phyloP scores from a whole-genome alignment of 306 rosid species.

The Prunus armeniaca region DNA sequence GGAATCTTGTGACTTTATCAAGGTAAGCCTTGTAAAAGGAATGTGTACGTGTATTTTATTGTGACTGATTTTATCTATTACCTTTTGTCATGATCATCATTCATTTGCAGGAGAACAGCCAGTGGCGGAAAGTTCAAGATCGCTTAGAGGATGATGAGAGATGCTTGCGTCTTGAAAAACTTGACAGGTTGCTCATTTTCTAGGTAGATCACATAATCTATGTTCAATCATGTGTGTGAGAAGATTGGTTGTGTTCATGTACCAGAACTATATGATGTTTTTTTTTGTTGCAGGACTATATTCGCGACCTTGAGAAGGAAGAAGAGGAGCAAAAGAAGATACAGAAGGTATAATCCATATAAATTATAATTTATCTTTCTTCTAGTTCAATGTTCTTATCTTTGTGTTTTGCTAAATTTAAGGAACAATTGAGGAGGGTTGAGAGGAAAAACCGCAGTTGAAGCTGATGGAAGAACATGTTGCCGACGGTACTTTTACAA shows the following conservation, averaged over 20 bases:
- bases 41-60: slow-evolving; percentile 9
- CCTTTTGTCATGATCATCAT: slow-evolving; percentile 1
- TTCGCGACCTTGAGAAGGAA: slow-evolving; percentile 93
- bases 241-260: not conserved
- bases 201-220: slow-evolving; percentile 52
- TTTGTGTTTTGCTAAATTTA: slow-evolving; percentile 13
- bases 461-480: slow-evolving; percentile 81
- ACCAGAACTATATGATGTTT: slow-evolving; percentile 25
- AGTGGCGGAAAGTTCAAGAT: slow-evolving; percentile 96
- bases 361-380: slow-evolving; percentile 12
- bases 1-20: slow-evolving; percentile 81
- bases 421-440: slow-evolving; percentile 76
- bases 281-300: slow-evolving; percentile 75
- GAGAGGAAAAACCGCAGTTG: slow-evolving; percentile 94
- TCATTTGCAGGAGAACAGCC: slow-evolving; percentile 68
- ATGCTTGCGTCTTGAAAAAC: slow-evolving; percentile 81
- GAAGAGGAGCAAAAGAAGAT: slow-evolving; percentile 88
- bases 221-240: slow-evolving; percentile 13
- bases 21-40: slow-evolving; percentile 44
- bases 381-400: slow-evolving; percentile 26
- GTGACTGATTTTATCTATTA: slow-evolving; percentile 16
- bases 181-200: slow-evolving; percentile 87
- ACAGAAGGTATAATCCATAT: slow-evolving; percentile 57
- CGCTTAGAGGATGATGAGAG: slow-evolving; percentile 98
- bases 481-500: slow-evolving; percentile 63